Evolutionary conservation across 768 basidiomycete genomes (phyloP).

Genomic region (Lactifluus subvellereus): DNA sequence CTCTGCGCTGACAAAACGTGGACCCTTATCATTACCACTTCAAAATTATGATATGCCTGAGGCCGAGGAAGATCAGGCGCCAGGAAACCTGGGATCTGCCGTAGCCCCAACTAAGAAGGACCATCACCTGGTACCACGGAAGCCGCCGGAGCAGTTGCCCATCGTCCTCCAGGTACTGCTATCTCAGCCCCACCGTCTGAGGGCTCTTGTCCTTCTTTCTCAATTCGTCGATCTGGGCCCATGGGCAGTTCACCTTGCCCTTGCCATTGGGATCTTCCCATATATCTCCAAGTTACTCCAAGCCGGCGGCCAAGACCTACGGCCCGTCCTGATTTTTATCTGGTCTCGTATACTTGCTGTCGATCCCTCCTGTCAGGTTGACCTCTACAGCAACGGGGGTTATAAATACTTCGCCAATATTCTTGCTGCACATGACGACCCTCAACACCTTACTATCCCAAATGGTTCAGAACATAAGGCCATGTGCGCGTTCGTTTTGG

Average conservation of each 20-base stretch:
- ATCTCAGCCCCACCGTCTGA: conserved; percentile 91
- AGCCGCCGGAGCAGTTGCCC: conserved; percentile 94
- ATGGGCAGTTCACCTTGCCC: conserved; percentile 95
- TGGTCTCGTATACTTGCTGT: conserved; percentile 98
- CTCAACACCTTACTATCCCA: conserved; percentile 54
- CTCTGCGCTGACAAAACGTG: conserved; percentile 71
- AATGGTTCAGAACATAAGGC: conserved; percentile 95
- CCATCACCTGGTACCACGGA: conserved; percentile 68
- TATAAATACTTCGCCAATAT: conserved; percentile 85
- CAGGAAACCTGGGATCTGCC: conserved; percentile 10
- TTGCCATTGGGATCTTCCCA: conserved; percentile 97
- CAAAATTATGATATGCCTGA: conserved; percentile 33
- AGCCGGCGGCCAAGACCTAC: conserved; percentile 90
- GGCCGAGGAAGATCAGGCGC: conserved; percentile 30
- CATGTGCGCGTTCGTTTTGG: conserved; percentile 96
- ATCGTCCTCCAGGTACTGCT: conserved; percentile 96
- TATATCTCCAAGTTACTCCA: conserved; percentile 96
- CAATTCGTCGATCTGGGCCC: conserved; percentile 98
- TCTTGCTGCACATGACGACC: conserved; percentile 61
- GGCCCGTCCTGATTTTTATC: conserved; percentile 96
- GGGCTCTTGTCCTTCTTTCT: conserved; percentile 91
- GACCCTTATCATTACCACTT: conserved; percentile 65
- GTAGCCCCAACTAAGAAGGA: conserved; percentile 20
- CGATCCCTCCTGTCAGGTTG: conserved; percentile 87
- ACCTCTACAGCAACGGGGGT: conserved; percentile 76